phyloP scores from a whole-genome alignment of 352 stramenopile species.

The Phytophthora sp. region DNA sequence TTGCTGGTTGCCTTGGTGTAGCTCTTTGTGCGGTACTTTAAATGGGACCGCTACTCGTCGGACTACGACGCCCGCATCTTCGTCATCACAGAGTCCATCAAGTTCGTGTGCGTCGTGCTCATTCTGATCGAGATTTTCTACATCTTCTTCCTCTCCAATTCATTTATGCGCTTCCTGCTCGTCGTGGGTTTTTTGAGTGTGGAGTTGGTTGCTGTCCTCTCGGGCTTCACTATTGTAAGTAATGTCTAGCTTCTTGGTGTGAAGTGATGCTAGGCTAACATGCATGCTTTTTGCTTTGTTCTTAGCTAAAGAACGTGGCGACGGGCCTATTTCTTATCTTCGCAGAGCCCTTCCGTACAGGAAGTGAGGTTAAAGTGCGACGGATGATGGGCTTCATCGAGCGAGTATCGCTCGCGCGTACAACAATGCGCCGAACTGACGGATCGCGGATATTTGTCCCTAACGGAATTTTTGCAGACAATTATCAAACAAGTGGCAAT shows the following conservation, averaged over 20 bases:
- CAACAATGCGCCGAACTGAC: slow-evolving; percentile 68
- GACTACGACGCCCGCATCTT: slow-evolving; percentile 83
- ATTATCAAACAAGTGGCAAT: slow-evolving; percentile 69
- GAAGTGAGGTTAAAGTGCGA: slow-evolving; percentile 64
- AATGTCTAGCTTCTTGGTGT: neutral
- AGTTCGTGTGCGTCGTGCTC: slow-evolving; percentile 75
- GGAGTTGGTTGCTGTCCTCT: slow-evolving; percentile 62
- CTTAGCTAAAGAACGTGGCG: slow-evolving; percentile 82
- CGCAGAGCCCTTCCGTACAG: slow-evolving; percentile 78
- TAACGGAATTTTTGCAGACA: slow-evolving; percentile 82
- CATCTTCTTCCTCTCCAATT: slow-evolving; percentile 79
- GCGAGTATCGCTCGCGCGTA: slow-evolving; percentile 75
- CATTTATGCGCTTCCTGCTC: slow-evolving; percentile 68
- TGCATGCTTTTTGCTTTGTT: slow-evolving; percentile 1
- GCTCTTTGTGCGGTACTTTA: slow-evolving; percentile 76
- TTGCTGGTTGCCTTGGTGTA: slow-evolving; percentile 23
- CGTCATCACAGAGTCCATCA: slow-evolving; percentile 80
- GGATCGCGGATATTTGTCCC: slow-evolving; percentile 79
- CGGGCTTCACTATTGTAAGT: slow-evolving; percentile 72
- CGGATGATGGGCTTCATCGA: slow-evolving; percentile 71
- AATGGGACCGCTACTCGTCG: slow-evolving; percentile 70
- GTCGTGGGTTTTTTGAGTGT: slow-evolving; percentile 72
- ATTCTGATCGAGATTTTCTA: slow-evolving; percentile 86
- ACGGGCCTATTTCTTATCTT: slow-evolving; percentile 87
- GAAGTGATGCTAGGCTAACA: neutral